Evolutionary conservation across 1,139 yeast genomes (phyloP).

Genomic region (Blastobotrys illinoisensis): DNA sequence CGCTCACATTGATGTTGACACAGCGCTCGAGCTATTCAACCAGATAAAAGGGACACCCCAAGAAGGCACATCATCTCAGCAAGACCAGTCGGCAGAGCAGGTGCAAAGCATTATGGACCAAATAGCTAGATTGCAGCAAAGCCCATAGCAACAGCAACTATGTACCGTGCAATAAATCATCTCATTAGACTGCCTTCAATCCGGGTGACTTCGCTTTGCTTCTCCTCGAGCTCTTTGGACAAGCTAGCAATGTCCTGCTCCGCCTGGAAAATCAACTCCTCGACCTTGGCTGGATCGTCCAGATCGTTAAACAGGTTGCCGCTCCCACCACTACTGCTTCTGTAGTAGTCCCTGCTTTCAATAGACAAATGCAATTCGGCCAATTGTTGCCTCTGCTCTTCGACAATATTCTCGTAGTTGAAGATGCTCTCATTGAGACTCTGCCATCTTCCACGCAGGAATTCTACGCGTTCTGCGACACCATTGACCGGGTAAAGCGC

Average conservation of each 20-base stretch:
- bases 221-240: slow-evolving; percentile 23
- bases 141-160: neutral
- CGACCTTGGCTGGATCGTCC: slow-evolving; percentile 13
- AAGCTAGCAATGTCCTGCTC: slow-evolving; percentile 27
- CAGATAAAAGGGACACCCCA: too few relatives aligned
- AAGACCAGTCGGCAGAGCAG: slow-evolving; percentile 19
- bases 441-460: slow-evolving; percentile 21
- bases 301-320: slow-evolving; percentile 9
- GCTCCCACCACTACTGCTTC: slow-evolving; percentile 2
- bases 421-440: slow-evolving; percentile 25
- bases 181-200: slow-evolving; percentile 8
- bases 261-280: slow-evolving; percentile 28
- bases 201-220: slow-evolving; percentile 9
- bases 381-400: slow-evolving; percentile 25
- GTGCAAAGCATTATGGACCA: slow-evolving; percentile 29
- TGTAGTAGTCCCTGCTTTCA: slow-evolving; percentile 14
- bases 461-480: slow-evolving; percentile 24
- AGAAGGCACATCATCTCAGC: too few relatives aligned
- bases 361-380: slow-evolving; percentile 16
- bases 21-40: slow-evolving; percentile 50
- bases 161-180: too few relatives aligned
- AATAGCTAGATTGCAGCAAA: slow-evolving; percentile 25
- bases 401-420: slow-evolving; percentile 33
- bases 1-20: slow-evolving; percentile 56
- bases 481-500: slow-evolving; percentile 32